Conservation (phyloP, 495 filamentous ascomycete genomes). For the Bombardia bombarda region DNA sequence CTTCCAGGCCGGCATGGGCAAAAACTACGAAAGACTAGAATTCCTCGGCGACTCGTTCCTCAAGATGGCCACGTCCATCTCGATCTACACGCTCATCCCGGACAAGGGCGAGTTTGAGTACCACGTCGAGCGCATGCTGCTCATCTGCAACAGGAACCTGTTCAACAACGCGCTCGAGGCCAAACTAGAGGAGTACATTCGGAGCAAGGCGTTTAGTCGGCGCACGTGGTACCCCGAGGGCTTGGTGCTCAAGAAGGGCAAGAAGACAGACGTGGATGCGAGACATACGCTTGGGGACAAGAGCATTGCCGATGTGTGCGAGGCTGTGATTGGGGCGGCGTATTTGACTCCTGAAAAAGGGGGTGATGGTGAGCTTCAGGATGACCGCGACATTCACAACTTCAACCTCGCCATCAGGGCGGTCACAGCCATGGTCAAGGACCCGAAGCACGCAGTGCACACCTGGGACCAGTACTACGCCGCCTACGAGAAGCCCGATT, state of each 20-base stretch:
- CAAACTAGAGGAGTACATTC: slow-evolving; percentile 68
- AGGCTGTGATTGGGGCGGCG: slow-evolving; percentile 88
- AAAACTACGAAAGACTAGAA: slow-evolving; percentile 92
- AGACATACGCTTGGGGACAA: slow-evolving; percentile 74
- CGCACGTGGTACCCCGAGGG: slow-evolving; percentile 79
- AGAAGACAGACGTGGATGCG: slow-evolving; percentile 30
- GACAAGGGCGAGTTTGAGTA: slow-evolving; percentile 78
- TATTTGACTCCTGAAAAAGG: slow-evolving; percentile 50
- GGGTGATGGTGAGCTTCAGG: slow-evolving; percentile 18
- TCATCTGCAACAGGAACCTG: slow-evolving; percentile 89
- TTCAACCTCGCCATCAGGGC: slow-evolving; percentile 80
- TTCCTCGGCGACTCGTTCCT: slow-evolving; percentile 92
- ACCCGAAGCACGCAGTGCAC: slow-evolving; percentile 56
- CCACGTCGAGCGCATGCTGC: slow-evolving; percentile 82
- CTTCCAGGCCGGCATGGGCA: slow-evolving; percentile 83
- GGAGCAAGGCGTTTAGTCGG: slow-evolving; percentile 72
- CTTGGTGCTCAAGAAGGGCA: slow-evolving; percentile 46
- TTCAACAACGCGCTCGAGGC: slow-evolving; percentile 64
- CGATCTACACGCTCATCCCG: slow-evolving; percentile 67
- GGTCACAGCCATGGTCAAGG: slow-evolving; percentile 67
- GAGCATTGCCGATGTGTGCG: slow-evolving; percentile 93
- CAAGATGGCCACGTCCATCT: slow-evolving; percentile 90
- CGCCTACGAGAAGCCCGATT: slow-evolving; percentile 63
- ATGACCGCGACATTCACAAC: no score
- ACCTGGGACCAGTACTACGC: slow-evolving; percentile 64